Conservation (phyloP, 2,329 filamentous ascomycete species). For the Dactylellina cionopaga region DNA sequence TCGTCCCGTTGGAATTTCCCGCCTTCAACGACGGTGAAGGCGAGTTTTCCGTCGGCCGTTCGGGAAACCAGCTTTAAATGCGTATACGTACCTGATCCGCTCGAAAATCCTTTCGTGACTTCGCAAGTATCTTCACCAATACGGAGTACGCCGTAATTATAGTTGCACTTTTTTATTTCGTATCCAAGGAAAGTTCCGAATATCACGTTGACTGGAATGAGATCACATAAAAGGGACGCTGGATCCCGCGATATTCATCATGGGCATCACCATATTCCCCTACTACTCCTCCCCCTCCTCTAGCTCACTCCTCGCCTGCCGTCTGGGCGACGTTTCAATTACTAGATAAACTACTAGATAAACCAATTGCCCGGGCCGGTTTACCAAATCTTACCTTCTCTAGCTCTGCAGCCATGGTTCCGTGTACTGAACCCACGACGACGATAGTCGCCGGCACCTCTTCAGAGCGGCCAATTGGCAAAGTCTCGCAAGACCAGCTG, state of each 20-base stretch:
- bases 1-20: conserved; percentile 6
- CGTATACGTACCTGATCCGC: neutral
- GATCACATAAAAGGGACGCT: conserved; percentile 25
- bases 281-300: conserved; percentile 47
- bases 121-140: neutral
- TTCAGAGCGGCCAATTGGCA: neutral
- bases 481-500: conserved; percentile 53
- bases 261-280: conserved; percentile 52
- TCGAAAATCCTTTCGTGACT: neutral
- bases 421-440: conserved; percentile 36
- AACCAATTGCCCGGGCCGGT: neutral
- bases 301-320: too few relatives aligned
- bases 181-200: neutral
- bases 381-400: neutral
- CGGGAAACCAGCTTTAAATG: neutral
- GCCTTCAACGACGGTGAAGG: neutral
- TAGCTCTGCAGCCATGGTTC: conserved; percentile 27
- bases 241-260: conserved; percentile 1
- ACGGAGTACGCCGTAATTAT: conserved; percentile 3
- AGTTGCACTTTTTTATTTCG: neutral
- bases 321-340: too few relatives aligned
- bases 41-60: conserved; percentile 34
- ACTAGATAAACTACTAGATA: neutral
- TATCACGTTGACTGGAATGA: neutral
- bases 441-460: neutral